phyloP scores from a whole-genome alignment of 352 stramenopile genomes.

The Pythium aquatile region DNA sequence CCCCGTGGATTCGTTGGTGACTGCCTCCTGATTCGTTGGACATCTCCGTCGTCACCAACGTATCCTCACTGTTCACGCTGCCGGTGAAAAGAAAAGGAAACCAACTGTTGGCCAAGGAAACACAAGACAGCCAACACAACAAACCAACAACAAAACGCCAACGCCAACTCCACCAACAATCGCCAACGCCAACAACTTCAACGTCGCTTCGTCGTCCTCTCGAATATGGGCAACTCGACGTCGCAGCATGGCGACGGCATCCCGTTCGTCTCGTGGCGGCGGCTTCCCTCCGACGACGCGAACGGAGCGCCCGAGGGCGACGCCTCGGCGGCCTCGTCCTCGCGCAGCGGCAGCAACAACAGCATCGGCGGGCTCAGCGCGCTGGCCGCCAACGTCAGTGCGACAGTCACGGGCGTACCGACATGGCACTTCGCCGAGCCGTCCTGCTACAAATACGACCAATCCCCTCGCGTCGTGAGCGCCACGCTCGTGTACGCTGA shows the following conservation, averaged over 20 bases:
- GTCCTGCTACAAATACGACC: constrained; percentile 81
- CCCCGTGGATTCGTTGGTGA: background rate
- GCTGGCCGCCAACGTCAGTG: constrained; percentile 36
- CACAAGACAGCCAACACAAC: background rate
- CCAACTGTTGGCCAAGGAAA: background rate
- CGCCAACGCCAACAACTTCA: constrained; percentile 13
- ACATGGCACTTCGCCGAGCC: constrained; percentile 81
- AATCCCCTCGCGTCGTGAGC: constrained; percentile 45
- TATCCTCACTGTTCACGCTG: background rate
- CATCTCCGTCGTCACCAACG: background rate
- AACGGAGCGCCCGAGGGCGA: background rate
- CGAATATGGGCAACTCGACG: constrained; percentile 24
- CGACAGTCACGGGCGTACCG: constrained; percentile 6
- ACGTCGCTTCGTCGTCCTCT: background rate
- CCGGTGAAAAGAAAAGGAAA: background rate
- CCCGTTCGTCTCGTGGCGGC: constrained; percentile 69
- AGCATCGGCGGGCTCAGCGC: constrained; percentile 27
- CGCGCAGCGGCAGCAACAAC: constrained; percentile 13
- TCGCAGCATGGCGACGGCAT: constrained; percentile 43
- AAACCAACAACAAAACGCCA: background rate
- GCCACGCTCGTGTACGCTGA: constrained; percentile 58
- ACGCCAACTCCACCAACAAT: background rate
- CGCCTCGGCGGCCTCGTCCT: constrained; percentile 8
- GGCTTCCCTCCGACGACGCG: constrained; percentile 9
- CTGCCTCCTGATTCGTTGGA: background rate